Conservation (phyloP, 108 stramenopile species). For the Tribonema minus region DNA sequence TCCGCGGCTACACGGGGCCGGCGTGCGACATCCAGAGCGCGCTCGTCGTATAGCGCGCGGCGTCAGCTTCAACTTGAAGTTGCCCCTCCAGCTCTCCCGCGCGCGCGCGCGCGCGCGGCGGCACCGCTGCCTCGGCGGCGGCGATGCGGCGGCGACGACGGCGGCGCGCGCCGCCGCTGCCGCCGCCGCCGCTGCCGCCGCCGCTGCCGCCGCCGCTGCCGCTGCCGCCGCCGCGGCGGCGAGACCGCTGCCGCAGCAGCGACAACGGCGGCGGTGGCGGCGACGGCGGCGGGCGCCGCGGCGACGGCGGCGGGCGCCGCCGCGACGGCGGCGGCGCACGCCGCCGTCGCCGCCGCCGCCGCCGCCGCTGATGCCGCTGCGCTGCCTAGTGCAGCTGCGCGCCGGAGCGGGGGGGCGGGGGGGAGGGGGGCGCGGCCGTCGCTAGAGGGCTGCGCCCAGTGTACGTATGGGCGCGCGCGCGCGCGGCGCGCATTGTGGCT, state of each 20-base stretch:
- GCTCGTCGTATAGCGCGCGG: background rate
- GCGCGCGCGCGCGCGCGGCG: background rate
- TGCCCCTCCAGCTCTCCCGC: background rate
- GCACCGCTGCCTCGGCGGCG: background rate
- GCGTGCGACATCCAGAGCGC: background rate
- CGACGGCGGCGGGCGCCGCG: background rate
- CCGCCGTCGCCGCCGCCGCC: background rate
- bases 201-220: too few species aligned
- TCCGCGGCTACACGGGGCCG: background rate
- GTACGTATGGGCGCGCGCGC: too few species aligned
- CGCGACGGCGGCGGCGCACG: background rate
- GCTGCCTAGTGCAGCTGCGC: too few species aligned
- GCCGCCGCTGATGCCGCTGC: too few species aligned
- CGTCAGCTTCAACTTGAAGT: background rate
- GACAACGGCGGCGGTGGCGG: background rate
- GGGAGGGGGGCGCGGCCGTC: too few species aligned
- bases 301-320: background rate
- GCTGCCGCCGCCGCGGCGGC: background rate
- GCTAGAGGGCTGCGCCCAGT: too few species aligned
- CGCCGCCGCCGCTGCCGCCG: background rate
- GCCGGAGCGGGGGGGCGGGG: too few species aligned
- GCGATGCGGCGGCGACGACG: background rate
- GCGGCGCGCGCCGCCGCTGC: background rate
- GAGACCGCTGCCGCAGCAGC: background rate
- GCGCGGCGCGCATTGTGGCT: too few species aligned